phyloP scores from a whole-genome alignment of 1,284 basidiomycete species.

The Malassezia japonica region DNA sequence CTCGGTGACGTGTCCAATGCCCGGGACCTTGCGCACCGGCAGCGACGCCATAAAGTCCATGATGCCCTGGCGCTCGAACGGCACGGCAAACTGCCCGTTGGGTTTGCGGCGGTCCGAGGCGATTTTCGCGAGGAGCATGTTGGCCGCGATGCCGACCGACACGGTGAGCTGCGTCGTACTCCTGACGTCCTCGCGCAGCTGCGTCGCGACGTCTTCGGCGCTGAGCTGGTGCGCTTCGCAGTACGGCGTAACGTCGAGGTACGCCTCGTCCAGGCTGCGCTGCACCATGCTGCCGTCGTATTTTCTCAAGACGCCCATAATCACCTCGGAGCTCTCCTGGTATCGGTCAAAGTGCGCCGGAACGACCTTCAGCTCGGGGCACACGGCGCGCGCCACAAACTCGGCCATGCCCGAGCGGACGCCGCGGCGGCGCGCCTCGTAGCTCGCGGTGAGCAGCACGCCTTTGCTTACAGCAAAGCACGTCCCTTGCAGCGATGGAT shows the following conservation, averaged over 20 bases:
- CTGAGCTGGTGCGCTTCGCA: constrained; percentile 60
- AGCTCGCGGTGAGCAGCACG: constrained; percentile 39
- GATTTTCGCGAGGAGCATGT: constrained; percentile 64
- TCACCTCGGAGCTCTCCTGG: constrained; percentile 34
- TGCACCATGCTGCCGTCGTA: constrained; percentile 73
- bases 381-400: constrained; percentile 85
- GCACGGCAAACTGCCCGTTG: constrained; percentile 35
- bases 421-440: constrained; percentile 56
- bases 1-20: constrained; percentile 44
- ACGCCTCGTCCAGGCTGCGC: constrained; percentile 66
- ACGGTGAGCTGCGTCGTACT: constrained; percentile 61
- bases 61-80: constrained; percentile 26
- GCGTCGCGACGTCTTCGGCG: constrained; percentile 63
- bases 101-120: constrained; percentile 66
- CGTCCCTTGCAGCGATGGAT: constrained; percentile 63
- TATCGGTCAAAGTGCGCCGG: constrained; percentile 48
- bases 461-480: constrained; percentile 42
- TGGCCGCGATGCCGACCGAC: constrained; percentile 60
- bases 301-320: constrained; percentile 55
- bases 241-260: constrained; percentile 72
- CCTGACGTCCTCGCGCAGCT: constrained; percentile 28
- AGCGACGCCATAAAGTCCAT: constrained; percentile 36
- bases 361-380: constrained; percentile 76
- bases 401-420: constrained; percentile 57
- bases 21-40: constrained; percentile 40